phyloP scores from a whole-genome alignment of 768 basidiomycete genomes.

The Gymnopilus junonius region DNA sequence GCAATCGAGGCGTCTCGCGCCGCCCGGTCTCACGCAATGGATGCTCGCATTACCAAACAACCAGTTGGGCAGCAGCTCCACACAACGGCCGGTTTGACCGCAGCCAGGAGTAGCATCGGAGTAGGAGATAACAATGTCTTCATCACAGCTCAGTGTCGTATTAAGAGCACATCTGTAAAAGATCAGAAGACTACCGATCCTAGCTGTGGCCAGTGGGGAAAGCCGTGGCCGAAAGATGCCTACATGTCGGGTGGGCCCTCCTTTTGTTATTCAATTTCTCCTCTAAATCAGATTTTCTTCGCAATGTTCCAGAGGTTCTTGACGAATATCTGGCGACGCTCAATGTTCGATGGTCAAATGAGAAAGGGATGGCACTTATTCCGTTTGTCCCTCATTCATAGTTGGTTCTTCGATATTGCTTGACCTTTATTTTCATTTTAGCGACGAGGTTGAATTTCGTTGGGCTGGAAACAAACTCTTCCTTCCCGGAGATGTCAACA shows the following conservation, averaged over 20 bases:
- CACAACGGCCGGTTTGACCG: neutral
- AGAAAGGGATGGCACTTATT: neutral
- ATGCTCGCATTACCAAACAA: conserved; percentile 2
- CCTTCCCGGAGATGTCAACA: conserved; percentile 10
- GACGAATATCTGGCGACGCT: neutral
- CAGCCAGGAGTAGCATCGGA: neutral
- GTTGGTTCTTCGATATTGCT: neutral
- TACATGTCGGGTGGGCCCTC: neutral
- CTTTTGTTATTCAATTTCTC: neutral
- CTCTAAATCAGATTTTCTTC: neutral
- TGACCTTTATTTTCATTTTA: neutral
- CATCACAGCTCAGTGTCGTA: conserved; percentile 7
- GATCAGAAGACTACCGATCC: conserved; percentile 15
- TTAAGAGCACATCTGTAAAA: neutral
- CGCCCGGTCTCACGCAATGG: conserved; percentile 7
- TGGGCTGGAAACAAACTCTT: conserved; percentile 21
- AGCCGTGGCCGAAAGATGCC: conserved; percentile 15
- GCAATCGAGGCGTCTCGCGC: conserved; percentile 8
- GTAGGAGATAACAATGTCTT: neutral
- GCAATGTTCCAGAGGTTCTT: neutral
- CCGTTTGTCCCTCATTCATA: neutral
- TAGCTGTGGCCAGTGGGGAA: conserved; percentile 15
- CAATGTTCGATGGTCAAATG: conserved; percentile 4
- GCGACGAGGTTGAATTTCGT: conserved; percentile 18
- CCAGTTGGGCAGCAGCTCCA: conserved; percentile 1